Conservation (phyloP, 2,329 filamentous ascomycete genomes). For the Cercospora zeae-maydis region DNA sequence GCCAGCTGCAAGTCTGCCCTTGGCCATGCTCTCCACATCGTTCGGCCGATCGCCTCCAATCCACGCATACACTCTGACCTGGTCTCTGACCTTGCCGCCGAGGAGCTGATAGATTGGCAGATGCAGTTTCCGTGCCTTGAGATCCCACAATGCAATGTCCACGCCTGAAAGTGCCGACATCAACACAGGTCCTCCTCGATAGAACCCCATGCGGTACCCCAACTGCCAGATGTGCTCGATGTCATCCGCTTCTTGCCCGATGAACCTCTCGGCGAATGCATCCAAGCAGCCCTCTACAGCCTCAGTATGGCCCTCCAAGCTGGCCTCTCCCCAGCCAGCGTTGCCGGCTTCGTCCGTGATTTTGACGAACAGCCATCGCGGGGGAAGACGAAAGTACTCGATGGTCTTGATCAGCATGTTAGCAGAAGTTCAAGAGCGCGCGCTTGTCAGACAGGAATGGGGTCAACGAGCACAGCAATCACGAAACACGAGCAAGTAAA, state of each 20-base stretch:
- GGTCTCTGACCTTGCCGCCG: slow-evolving; percentile 68
- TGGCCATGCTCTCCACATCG: slow-evolving; percentile 55
- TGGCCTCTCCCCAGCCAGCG: slow-evolving; percentile 50
- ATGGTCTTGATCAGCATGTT: slow-evolving; percentile 57
- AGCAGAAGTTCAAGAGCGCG: neutral
- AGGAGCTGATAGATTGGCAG: slow-evolving; percentile 71
- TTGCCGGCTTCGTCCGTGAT: slow-evolving; percentile 63
- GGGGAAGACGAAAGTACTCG: slow-evolving; percentile 71
- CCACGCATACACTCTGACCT: slow-evolving; percentile 71
- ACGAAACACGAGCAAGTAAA: neutral
- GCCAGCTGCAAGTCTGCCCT: slow-evolving; percentile 57
- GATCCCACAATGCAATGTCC: slow-evolving; percentile 76
- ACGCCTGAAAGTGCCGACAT: slow-evolving; percentile 76
- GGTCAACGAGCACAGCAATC: neutral
- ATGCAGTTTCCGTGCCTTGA: slow-evolving; percentile 62
- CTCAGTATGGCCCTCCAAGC: slow-evolving; percentile 68
- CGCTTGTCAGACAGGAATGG: neutral
- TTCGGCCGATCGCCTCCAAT: slow-evolving; percentile 70
- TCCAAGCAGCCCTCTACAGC: slow-evolving; percentile 71
- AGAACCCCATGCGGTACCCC: slow-evolving; percentile 66
- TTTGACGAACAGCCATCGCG: slow-evolving; percentile 75
- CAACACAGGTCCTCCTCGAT: slow-evolving; percentile 72
- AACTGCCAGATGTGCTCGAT: slow-evolving; percentile 80
- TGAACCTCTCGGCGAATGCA: slow-evolving; percentile 59
- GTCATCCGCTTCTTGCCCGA: slow-evolving; percentile 68